Conservation (phyloP, 805 yeast genomes). For the Teunomyces lycoperdinae region DNA sequence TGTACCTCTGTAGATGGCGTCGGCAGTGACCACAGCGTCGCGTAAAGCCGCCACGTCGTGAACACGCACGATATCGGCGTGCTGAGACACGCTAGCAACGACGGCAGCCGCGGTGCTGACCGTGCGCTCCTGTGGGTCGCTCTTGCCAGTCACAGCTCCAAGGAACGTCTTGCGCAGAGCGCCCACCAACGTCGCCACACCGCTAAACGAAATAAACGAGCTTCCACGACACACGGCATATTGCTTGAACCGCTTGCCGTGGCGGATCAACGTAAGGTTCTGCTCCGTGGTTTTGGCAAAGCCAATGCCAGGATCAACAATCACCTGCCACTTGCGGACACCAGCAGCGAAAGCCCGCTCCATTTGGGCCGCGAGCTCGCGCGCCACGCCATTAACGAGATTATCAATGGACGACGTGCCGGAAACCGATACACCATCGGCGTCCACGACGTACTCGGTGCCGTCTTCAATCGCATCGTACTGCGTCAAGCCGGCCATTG, state of each 20-base stretch:
- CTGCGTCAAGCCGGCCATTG: constrained; percentile 60
- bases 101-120: constrained; percentile 76
- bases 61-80: constrained; percentile 80
- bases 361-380: constrained; percentile 62
- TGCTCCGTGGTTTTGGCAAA: constrained; percentile 83
- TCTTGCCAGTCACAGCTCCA: constrained; percentile 65
- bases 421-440: constrained; percentile 19
- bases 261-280: constrained; percentile 62
- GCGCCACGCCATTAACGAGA: constrained; percentile 55
- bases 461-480: constrained; percentile 45
- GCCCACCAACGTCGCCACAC: constrained; percentile 73
- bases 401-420: constrained; percentile 25
- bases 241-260: constrained; percentile 46
- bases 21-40: constrained; percentile 55
- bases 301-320: constrained; percentile 94
- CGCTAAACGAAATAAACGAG: constrained; percentile 43
- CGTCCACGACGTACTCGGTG: constrained; percentile 34
- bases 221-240: constrained; percentile 34
- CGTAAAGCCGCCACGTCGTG: constrained; percentile 70
- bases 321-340: constrained; percentile 83
- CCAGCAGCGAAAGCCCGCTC: constrained; percentile 58
- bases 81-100: constrained; percentile 68
- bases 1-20: constrained; percentile 57
- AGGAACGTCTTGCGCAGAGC: constrained; percentile 87
- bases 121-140: constrained; percentile 58